Evolutionary conservation across 768 basidiomycete genomes (phyloP).

Genomic region (Russula sp.): DNA sequence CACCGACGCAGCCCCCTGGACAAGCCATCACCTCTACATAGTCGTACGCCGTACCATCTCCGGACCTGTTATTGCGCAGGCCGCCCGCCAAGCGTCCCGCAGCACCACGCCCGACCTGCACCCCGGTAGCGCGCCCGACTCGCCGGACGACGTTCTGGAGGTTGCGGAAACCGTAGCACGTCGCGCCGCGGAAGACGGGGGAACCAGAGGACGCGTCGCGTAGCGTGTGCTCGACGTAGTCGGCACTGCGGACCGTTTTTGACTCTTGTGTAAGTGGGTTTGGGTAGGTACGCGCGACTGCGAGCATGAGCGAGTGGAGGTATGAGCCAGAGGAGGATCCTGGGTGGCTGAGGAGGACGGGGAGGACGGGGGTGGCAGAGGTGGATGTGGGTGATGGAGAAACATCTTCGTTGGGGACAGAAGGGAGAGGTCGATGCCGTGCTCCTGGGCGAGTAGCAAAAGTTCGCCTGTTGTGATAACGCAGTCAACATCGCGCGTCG

Average conservation of each 20-base stretch:
- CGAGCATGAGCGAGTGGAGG: conserved; percentile 71
- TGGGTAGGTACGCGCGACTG: conserved; percentile 45
- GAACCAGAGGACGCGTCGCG: conserved; percentile 60
- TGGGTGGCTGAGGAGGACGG: conserved; percentile 71
- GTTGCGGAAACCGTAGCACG: conserved; percentile 96
- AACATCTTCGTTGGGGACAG: conserved; percentile 51
- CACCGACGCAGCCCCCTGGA: conserved; percentile 95
- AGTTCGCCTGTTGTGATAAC: conserved; percentile 97
- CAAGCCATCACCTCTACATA: conserved; percentile 99
- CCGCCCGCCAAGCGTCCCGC: conserved; percentile 47
- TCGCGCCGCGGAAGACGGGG: conserved; percentile 86
- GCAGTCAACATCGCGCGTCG: conserved; percentile 92
- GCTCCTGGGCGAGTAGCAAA: conserved; percentile 77
- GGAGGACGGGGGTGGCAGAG: conserved; percentile 41
- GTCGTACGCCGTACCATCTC: conserved; percentile 55
- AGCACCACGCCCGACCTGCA: conserved; percentile 63
- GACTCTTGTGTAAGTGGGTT: conserved; percentile 36
- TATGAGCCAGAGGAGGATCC: conserved; percentile 94
- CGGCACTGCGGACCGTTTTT: conserved; percentile 35
- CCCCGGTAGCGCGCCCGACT: conserved; percentile 28
- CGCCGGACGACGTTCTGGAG: conserved; percentile 89
- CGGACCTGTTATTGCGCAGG: conserved; percentile 32
- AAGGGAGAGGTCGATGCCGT: conserved; percentile 68
- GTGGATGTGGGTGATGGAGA: background rate
- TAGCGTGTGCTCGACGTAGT: conserved; percentile 53